Evolutionary conservation across 139 green algal genomes (phyloP).

Genomic region (Pseudopediastrum boryanum): DNA sequence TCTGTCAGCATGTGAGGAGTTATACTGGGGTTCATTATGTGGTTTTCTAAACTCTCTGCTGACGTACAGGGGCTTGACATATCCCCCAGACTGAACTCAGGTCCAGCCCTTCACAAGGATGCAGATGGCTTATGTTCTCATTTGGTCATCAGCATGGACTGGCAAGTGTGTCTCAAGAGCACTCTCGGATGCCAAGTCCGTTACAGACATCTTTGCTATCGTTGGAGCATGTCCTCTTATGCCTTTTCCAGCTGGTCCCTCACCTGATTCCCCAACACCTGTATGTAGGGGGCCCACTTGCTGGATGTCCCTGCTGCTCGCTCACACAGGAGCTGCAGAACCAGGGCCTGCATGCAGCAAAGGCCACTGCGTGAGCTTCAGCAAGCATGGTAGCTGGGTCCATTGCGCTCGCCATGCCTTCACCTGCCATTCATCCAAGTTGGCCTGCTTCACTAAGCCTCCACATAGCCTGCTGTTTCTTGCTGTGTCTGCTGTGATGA

Average conservation of each 20-base stretch:
- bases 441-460: conserved; percentile 7
- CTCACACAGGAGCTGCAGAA: conserved; percentile 64
- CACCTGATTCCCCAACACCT: conserved; percentile 54
- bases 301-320: conserved; percentile 41
- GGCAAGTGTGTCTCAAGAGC: neutral
- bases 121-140: neutral
- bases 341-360: conserved; percentile 37
- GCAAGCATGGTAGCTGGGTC: neutral
- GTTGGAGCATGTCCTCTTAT: neutral
- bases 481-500: conserved; percentile 48
- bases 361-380: neutral
- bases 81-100: neutral
- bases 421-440: conserved; percentile 54
- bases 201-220: neutral
- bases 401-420: neutral
- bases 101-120: neutral
- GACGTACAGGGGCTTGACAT: neutral
- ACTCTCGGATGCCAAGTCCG: neutral
- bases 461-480: conserved; percentile 32
- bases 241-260: neutral
- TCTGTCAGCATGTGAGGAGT: neutral
- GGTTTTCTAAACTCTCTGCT: neutral
- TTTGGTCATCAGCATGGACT: neutral
- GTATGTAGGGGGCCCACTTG: conserved; percentile 61
- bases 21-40: neutral